Evolutionary conservation across 2,329 filamentous ascomycete genomes (phyloP).

Genomic region (Apiospora arundinis): DNA sequence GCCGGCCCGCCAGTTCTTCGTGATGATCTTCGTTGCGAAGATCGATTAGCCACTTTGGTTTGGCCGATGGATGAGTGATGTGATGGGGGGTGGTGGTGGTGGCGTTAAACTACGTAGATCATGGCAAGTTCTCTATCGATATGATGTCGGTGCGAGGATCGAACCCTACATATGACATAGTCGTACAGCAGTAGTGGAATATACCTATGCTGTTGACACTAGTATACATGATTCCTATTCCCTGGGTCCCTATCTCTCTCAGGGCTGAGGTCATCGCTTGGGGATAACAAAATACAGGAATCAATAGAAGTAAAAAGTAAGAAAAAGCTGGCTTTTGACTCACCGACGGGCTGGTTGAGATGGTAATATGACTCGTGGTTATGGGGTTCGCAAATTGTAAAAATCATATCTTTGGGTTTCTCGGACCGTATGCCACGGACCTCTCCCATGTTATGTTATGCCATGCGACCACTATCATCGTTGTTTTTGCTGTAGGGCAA

Average conservation of each 20-base stretch:
- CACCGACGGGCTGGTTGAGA: neutral
- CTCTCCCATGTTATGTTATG: neutral
- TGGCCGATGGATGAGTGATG: neutral
- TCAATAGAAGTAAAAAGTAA: neutral
- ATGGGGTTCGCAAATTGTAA: neutral
- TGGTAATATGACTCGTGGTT: neutral
- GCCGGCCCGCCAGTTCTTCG: neutral
- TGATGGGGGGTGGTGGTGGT: neutral
- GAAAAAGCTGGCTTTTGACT: neutral
- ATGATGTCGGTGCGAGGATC: neutral
- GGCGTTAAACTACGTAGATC: neutral
- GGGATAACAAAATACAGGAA: neutral
- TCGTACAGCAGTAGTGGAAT: neutral
- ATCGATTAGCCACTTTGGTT: neutral
- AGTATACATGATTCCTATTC: neutral
- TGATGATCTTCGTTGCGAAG: neutral
- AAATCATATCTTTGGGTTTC: neutral
- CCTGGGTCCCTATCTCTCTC: neutral
- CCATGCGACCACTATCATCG: neutral
- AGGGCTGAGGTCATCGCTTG: neutral
- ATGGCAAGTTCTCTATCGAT: neutral
- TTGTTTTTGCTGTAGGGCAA: neutral
- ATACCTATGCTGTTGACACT: neutral
- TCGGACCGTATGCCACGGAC: neutral
- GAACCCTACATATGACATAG: conserved; percentile 1